Evolutionary conservation across 1,284 basidiomycete species (phyloP), one percentile per base, ranked within the genome.

Genomic region (Prillingera fragicola): DNA sequence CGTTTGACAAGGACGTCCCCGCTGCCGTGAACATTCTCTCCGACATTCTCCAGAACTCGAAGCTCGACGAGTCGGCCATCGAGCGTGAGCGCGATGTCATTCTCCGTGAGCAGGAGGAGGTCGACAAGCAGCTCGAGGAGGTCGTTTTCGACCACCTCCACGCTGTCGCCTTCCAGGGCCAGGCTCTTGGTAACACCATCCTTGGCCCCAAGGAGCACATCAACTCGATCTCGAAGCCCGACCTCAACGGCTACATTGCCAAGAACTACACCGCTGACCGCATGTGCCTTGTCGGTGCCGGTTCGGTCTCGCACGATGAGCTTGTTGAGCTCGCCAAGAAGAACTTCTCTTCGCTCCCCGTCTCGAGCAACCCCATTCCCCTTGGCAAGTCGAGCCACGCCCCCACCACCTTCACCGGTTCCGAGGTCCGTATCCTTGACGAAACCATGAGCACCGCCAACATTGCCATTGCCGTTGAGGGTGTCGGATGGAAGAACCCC

Each of bases 121-220:
- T 98, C 34, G 91, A 97, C 75, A 97, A 97, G 78, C 90, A 95
- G 76, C 74, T 87, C 49, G 91, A 97, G 76, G 94, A 98, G 74
- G 94, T 98, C 62, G 90, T 98, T 17, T 98, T 98, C 65, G 94
- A 98, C 75, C 94, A 98, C 71, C 75, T 99, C 53, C 94, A 99
- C 74, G 78, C 92, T 41, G 83, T 97, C 57, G 95, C 95, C 50
- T 99, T 92, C 82, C 65, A 67, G 52, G 59, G 80, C 60, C 14
- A 68, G 45, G 17, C 60, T 61, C 83, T 99, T 43, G 95, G 95
- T 41, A 85, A 91, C 63, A 97, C 94, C 59, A 98, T 98, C 72
- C 86, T 98, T 48, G 95, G 94, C 23, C 92, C 94, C 47, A 92
- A 92, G 75, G 79, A 82, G 59, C 95, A 96, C 78, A 97, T 98